phyloP scores from a whole-genome alignment of 208 protist genomes.

The Tritrichomonas foetus region DNA sequence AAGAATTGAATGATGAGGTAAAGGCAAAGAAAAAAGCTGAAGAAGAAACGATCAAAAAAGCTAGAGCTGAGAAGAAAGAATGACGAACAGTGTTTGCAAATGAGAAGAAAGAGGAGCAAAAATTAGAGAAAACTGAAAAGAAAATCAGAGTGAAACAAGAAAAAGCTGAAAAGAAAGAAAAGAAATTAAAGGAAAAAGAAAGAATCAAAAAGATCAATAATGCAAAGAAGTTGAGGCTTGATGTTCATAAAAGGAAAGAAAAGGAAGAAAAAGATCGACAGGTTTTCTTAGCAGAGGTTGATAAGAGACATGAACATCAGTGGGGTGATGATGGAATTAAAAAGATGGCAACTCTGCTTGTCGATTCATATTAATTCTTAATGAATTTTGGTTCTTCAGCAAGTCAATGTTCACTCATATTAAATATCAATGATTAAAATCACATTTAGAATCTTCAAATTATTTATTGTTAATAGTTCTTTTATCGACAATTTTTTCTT shows the following conservation, averaged over 20 bases:
- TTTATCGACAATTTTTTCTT: no score
- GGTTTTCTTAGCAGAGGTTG: not conserved
- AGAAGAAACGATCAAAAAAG: not conserved
- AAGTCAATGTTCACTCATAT: no score
- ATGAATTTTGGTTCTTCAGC: no score
- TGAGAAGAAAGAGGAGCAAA: not conserved
- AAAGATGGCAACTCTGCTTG: not conserved
- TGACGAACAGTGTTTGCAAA: not conserved
- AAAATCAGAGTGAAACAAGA: not conserved
- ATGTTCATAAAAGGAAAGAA: not conserved
- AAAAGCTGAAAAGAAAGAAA: not conserved
- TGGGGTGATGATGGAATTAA: not conserved
- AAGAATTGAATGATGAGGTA: not conserved
- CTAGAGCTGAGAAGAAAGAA: not conserved
- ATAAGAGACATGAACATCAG: not conserved
- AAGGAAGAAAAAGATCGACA: not conserved
- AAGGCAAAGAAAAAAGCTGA: not conserved
- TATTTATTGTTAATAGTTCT: no score
- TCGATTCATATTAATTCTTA: not conserved
- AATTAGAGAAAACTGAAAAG: not conserved
- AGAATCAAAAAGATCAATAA: not conserved
- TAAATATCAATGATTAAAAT: no score
- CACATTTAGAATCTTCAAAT: no score
- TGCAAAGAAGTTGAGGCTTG: not conserved
- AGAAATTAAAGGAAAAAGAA: not conserved